Evolutionary conservation across 352 stramenopile genomes (phyloP), one percentile per base, ranked within the genome.

Genomic region (Phytopythium chamaehyphon): DNA sequence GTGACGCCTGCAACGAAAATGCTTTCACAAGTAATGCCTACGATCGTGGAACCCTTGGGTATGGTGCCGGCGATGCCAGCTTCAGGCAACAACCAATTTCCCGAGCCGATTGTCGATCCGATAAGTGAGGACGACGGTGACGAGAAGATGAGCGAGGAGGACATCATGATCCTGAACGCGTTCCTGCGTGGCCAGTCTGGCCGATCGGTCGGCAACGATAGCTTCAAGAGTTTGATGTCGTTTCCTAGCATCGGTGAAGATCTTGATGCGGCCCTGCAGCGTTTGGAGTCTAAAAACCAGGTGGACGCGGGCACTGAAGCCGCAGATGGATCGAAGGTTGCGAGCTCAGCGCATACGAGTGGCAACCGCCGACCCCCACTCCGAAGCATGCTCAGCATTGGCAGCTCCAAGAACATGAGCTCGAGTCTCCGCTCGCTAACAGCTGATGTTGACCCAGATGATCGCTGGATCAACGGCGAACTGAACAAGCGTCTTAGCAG

Each of bases 141-240:
- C 28, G 73, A 85, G 36, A 54, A 65, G 44, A 83, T 85, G 66
- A 83, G 64, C 40, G 56, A 73, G 11, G 73, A 85, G 46, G 73
- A 85, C 22, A 61, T 85, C 21, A 73, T 74, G 61, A 85, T 85
- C 47, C 61, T 85, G 40, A 83, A 83, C 24, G 71, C 66, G 35
- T 81, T 85, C 47, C 55, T 85, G 42, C 73, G 71, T 22, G 69
- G 66, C 1, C 66, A 85, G 22, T 85, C 73, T 28, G 79, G 57
- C 33, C 66, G 65, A 12, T 83, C 71, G 19, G 51, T 83, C 10
- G 61, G 48, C 8, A 66, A 71, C 5, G 66, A 59, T 24, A 71
- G 61, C 46, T 66, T 73, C 19, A 70, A 67, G 40, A 70, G 63
- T 24, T 47, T 76, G 40, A 57, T 78, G 24, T 76, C 69, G 6